Base-by-base conservation (phyloP, 2,329 filamentous ascomycete genomes). In the Phialemoniopsis sp. region DNA sequence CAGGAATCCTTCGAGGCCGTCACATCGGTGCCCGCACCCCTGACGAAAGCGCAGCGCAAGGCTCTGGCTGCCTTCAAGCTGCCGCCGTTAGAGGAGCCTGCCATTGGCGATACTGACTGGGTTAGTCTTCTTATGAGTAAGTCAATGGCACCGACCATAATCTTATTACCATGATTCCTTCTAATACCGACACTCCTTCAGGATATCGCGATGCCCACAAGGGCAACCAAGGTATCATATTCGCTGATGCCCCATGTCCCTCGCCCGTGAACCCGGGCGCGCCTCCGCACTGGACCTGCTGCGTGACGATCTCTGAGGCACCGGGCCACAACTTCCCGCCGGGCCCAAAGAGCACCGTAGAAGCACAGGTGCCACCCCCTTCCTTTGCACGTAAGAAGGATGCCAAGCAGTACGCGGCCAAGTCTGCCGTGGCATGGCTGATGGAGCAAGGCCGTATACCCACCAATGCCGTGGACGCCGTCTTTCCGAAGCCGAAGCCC, bases 351-450 rank as follows among this genome's bases (percentile, higher is more conserved):
- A 40, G 43, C 15, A 67, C 67, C 12, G 43, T 50, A 1, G 34
- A 45, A 7, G 54, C 54, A 6, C 40, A 51, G 26, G 48, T 40
- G 2, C 41, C 47, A 4, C 41, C 49, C 26, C 66, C 66, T 0
- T 42, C 50, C 1, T 78, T 76, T 38, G 41, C 53, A 10, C 59
- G 51, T 18, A 78, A 78, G 47, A 78, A 73, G 60, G 68, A 68
- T 29, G 73, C 76, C 17, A 78, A 73, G 53, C 62, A 68, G 44
- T 76, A 70, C 45, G 74, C 76, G 1, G 73, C 75, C 16, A 67
- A 65, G 47, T 64, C 62, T 12, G 72, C 72, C 17, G 47, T 69
- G 16, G 53, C 62, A 8, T 73, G 63, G 58, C 57, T 76, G 13
- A 49, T 53, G 15, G 39, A 30, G 3, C 43, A 54, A 17, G 49